A percentile compares a stretch with the other conserved stretches of the same genome.
phyloP scores from a whole-genome alignment of 2,329 filamentous ascomycete species.

The Aspergillus thermomutatus region DNA sequence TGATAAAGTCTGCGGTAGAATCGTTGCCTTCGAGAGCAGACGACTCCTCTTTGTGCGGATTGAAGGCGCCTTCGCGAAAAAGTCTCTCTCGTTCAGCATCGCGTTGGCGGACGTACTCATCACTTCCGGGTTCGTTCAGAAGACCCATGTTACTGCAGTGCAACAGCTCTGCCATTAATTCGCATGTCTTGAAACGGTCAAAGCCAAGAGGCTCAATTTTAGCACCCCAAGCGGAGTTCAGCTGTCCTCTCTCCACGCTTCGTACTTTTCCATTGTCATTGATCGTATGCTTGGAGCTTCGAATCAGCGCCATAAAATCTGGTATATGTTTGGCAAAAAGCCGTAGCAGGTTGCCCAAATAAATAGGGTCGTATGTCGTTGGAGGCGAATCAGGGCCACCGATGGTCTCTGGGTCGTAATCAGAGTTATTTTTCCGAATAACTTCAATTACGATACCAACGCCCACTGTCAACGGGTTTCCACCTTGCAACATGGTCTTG shows the following conservation, averaged over 20 bases:
- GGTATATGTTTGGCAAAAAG: constrained; percentile 89
- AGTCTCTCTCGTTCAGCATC: constrained; percentile 79
- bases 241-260: constrained; percentile 66
- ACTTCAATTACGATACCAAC: constrained; percentile 98
- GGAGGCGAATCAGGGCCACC: constrained; percentile 75
- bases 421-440: constrained; percentile 98
- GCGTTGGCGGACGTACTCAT: constrained; percentile 75
- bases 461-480: constrained; percentile 90
- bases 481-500: constrained; percentile 84
- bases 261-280: constrained; percentile 54
- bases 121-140: constrained; percentile 85
- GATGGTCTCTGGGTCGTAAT: constrained; percentile 92
- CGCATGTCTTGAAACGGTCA: constrained; percentile 97
- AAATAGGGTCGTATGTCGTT: constrained; percentile 88
- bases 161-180: constrained; percentile 94
- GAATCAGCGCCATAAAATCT: constrained; percentile 87
- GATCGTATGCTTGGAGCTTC: constrained; percentile 63
- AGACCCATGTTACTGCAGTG: constrained; percentile 99
- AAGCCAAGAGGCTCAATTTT: constrained; percentile 94
- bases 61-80: constrained; percentile 71
- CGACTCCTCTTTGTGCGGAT: constrained; percentile 42
- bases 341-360: constrained; percentile 83
- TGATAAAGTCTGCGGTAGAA: constrained; percentile 42
- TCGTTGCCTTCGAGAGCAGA: constrained; percentile 57
- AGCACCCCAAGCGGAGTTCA: constrained; percentile 84